Percentiles rank a stretch among this genome's conserved stretches.
Evolutionary conservation across 1,284 basidiomycete genomes (phyloP).

Genomic region (Phylloboletellus chloephorus): DNA sequence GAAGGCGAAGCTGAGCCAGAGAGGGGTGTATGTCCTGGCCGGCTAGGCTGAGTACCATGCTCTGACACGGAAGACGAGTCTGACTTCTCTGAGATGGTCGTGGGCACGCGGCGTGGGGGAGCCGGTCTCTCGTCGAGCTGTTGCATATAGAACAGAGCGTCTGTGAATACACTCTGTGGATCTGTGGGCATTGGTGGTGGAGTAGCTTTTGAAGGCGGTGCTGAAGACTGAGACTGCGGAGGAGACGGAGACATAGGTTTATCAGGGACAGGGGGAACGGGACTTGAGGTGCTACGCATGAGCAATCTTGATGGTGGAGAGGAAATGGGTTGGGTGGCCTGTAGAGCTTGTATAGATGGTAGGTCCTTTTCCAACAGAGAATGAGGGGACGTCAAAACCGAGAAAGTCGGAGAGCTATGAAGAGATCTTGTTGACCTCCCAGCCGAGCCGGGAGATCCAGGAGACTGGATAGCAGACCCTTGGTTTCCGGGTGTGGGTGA

Average conservation of each 20-base stretch:
- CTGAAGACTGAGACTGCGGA: constrained; percentile 5
- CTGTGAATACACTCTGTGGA: constrained; percentile 43
- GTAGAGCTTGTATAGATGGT: constrained; percentile 30
- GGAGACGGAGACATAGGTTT: constrained; percentile 12
- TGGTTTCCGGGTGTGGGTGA: constrained; percentile 18
- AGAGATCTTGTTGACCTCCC: constrained; percentile 18
- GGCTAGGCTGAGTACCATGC: constrained; percentile 17
- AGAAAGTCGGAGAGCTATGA: constrained; percentile 34
- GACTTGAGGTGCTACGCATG: constrained; percentile 10
- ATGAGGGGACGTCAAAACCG: constrained; percentile 42
- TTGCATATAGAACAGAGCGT: constrained; percentile 67
- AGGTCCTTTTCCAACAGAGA: constrained; percentile 34
- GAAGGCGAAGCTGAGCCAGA: constrained; percentile 18
- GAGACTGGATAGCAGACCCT: constrained; percentile 11
- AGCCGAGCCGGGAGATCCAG: constrained; percentile 15
- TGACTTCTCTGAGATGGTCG: constrained; percentile 36
- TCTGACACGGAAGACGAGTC: constrained; percentile 33
- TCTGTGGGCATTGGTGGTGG: constrained; percentile 16
- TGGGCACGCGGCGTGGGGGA: constrained; percentile 35
- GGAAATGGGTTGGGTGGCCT: constrained; percentile 12
- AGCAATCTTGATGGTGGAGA: constrained; percentile 13
- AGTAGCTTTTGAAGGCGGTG: constrained; percentile 16
- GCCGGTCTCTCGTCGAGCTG: constrained; percentile 40
- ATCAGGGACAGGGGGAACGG: constrained; percentile 29
- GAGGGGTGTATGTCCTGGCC: constrained; percentile 9